A percentile compares a stretch with the other conserved stretches of the same genome.
phyloP scores from a whole-genome alignment of 495 filamentous ascomycete species.

The Penicillium steckii region DNA sequence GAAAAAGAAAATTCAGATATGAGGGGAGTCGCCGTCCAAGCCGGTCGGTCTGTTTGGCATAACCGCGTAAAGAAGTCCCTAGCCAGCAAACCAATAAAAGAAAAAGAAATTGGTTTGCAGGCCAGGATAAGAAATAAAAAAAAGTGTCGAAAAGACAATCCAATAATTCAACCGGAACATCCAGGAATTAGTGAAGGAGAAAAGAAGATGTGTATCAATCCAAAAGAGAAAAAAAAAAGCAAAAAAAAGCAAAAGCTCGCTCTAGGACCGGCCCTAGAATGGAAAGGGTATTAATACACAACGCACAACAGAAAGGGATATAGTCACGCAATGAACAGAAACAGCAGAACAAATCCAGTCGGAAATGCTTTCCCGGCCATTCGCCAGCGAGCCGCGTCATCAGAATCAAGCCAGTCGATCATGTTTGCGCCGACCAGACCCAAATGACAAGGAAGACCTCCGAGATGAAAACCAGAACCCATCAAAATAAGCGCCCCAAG shows the following conservation, averaged over 20 bases:
- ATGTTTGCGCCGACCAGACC: constrained; percentile 3
- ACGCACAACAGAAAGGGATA: constrained; percentile 29
- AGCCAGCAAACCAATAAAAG: constrained; percentile 20
- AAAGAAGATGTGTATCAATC: not conserved
- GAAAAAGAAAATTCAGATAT: constrained; percentile 17
- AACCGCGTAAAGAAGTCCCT: constrained; percentile 39
- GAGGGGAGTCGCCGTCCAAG: constrained; percentile 33
- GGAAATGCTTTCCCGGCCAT: constrained; percentile 23
- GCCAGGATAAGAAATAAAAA: constrained; percentile 19
- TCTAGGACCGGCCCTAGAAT: constrained; percentile 34
- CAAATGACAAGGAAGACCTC: constrained; percentile 24
- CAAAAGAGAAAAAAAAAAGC: constrained; percentile 10
- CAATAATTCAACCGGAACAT: constrained; percentile 21
- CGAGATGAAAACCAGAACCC: constrained; percentile 25
- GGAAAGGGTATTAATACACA: constrained; percentile 33
- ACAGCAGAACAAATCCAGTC: constrained; percentile 18
- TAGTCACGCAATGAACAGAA: constrained; percentile 30
- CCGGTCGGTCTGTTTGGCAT: constrained; percentile 41
- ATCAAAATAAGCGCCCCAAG: constrained; percentile 29
- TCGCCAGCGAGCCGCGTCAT: constrained; percentile 23
- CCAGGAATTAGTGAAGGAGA: constrained; percentile 14
- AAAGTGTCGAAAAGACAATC: constrained; percentile 1
- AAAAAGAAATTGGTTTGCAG: constrained; percentile 19
- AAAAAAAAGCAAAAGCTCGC: constrained; percentile 19
- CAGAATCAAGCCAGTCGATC: constrained; percentile 2